These are phyloP conservation scores for Pseudohyphozyma bogoriensis DNA, from an alignment of 768 basidiomycete genomes.

Conservation along the genomic window DNA sequence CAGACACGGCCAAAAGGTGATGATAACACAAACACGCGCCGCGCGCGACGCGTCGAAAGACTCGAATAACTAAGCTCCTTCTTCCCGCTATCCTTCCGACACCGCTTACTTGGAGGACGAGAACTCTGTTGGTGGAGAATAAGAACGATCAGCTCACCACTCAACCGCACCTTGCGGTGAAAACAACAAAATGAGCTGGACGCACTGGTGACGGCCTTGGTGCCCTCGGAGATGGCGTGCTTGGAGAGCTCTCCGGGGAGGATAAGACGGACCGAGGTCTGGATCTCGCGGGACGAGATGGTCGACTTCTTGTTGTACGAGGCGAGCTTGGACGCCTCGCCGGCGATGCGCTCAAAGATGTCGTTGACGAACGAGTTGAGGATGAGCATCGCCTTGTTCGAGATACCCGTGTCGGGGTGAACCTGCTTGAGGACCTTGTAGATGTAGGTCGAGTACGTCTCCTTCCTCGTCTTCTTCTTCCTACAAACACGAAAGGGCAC, in stretches of 20 bases:
- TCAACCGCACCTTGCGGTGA: no score
- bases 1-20: no score
- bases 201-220: conserved; percentile 87
- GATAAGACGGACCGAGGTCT: conserved; percentile 92
- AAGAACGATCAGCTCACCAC: no score
- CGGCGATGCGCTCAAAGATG: conserved; percentile 45
- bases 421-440: conserved; percentile 49
- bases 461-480: conserved; percentile 41
- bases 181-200: no score
- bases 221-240: conserved; percentile 89
- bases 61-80: no score
- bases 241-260: conserved; percentile 92
- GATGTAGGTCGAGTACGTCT: conserved; percentile 52
- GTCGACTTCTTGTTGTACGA: conserved; percentile 98
- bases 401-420: conserved; percentile 98
- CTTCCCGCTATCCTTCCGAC: no score
- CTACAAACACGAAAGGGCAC: conserved; percentile 1
- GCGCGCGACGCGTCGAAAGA: no score
- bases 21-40: no score
- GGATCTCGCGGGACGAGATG: conserved; percentile 96
- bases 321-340: conserved; percentile 59
- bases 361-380: conserved; percentile 35
- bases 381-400: conserved; percentile 52
- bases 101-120: no score
- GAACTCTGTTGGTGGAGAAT: no score